Evolutionary conservation across 306 rosid species (phyloP).

Genomic region (Mucuna pruriens): DNA sequence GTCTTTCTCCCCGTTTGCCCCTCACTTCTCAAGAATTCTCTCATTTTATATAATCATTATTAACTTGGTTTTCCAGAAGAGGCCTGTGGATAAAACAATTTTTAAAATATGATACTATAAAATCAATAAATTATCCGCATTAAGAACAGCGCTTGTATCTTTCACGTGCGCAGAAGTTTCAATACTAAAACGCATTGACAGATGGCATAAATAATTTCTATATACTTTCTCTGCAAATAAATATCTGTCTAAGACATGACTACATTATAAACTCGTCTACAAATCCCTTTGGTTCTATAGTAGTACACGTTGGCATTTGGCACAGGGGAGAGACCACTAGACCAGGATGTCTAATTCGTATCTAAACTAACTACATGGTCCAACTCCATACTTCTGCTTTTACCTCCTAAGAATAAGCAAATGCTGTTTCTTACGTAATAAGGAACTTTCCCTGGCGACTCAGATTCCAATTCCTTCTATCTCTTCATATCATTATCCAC

Average conservation of each 20-base stretch:
- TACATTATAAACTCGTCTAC: slow-evolving; percentile 37
- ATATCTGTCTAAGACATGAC: slow-evolving; percentile 28
- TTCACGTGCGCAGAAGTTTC: slow-evolving; percentile 14
- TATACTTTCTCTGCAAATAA: slow-evolving; percentile 27
- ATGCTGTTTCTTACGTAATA: slow-evolving; percentile 32
- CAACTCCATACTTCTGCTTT: slow-evolving; percentile 42
- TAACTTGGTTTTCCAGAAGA: neutral
- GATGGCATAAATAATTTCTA: slow-evolving; percentile 29
- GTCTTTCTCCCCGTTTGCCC: neutral
- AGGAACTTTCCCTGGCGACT: slow-evolving; percentile 40
- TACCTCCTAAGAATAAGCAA: slow-evolving; percentile 35
- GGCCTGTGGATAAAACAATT: neutral
- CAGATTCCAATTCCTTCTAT: slow-evolving; percentile 41
- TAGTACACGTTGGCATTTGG: slow-evolving; percentile 41
- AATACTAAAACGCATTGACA: neutral
- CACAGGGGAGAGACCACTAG: slow-evolving; percentile 44
- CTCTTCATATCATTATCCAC: slow-evolving; percentile 20
- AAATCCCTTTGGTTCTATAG: slow-evolving; percentile 32
- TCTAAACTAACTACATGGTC: slow-evolving; percentile 50
- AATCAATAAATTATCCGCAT: neutral
- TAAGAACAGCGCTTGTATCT: neutral
- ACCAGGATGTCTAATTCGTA: slow-evolving; percentile 37
- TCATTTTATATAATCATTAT: neutral
- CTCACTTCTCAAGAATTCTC: slow-evolving; percentile 11
- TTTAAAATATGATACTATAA: neutral